These are phyloP conservation scores for Takakia lepidozioides DNA, from an alignment of 225 moss, liverwort and hornwort species.

Conservation along the genomic window DNA sequence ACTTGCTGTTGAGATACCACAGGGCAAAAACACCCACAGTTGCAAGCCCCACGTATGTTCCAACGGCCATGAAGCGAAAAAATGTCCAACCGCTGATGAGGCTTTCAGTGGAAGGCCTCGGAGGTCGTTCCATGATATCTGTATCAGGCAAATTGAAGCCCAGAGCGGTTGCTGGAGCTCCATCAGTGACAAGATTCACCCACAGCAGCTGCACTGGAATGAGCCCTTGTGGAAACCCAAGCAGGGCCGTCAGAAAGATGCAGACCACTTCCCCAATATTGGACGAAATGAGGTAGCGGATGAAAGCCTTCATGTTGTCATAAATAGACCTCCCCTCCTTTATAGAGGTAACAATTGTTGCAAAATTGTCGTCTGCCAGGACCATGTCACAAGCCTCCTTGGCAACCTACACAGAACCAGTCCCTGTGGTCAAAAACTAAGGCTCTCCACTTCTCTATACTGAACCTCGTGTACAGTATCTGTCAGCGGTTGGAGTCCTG, in stretches of 20 bases:
- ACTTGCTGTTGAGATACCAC: slow-evolving; percentile 44
- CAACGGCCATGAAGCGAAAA: slow-evolving; percentile 43
- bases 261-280: slow-evolving; percentile 65
- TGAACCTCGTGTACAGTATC: no score
- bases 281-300: slow-evolving; percentile 62
- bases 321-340: slow-evolving; percentile 60
- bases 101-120: slow-evolving; percentile 28
- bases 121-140: slow-evolving; percentile 48
- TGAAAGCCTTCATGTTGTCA: slow-evolving; percentile 68
- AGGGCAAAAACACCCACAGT: slow-evolving; percentile 53
- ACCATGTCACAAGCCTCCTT: slow-evolving; percentile 69
- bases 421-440: no score
- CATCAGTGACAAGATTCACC: slow-evolving; percentile 68
- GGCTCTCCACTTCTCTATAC: no score
- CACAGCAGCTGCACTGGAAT: slow-evolving; percentile 63
- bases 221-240: slow-evolving; percentile 50
- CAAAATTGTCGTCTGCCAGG: slow-evolving; percentile 63
- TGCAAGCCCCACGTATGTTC: slow-evolving; percentile 40
- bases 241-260: slow-evolving; percentile 35
- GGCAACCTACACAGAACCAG: slow-evolving; percentile 46
- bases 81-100: slow-evolving; percentile 46
- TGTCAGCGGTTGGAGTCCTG: no score
- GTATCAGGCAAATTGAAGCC: slow-evolving; percentile 56
- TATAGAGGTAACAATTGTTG: slow-evolving; percentile 47
- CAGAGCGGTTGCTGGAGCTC: slow-evolving; percentile 56